Evolutionary conservation across 2,329 filamentous ascomycete species (phyloP).

Genomic region (Ophiostoma australiae): DNA sequence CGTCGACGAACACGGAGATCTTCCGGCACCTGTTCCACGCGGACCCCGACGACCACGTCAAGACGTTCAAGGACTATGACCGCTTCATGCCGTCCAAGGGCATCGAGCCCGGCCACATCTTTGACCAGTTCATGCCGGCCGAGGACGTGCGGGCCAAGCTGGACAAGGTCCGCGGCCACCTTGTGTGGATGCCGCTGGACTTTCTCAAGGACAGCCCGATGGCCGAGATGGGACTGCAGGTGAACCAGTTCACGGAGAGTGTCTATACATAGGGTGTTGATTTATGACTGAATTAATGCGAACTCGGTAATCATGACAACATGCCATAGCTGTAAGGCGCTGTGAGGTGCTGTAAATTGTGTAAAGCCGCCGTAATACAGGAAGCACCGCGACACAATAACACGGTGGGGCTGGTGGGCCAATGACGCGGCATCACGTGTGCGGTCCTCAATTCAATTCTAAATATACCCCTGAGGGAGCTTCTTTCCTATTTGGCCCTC

Average conservation of each 20-base stretch:
- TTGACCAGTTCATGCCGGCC: constrained; percentile 69
- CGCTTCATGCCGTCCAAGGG: constrained; percentile 65
- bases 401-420: neutral
- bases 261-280: constrained; percentile 58
- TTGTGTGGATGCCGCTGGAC: constrained; percentile 92
- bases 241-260: constrained; percentile 84
- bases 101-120: constrained; percentile 79
- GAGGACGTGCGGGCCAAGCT: constrained; percentile 70
- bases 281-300: neutral
- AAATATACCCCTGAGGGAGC: constrained; percentile 4
- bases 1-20: constrained; percentile 65
- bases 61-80: constrained; percentile 86
- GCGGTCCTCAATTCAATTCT: neutral
- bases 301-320: too few relatives aligned
- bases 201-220: constrained; percentile 81
- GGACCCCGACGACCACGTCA: constrained; percentile 84
- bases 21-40: constrained; percentile 80
- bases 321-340: neutral
- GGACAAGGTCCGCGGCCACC: constrained; percentile 74
- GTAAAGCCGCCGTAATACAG: neutral
- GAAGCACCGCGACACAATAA: neutral
- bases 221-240: constrained; percentile 81
- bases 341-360: neutral
- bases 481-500: neutral
- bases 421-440: constrained; percentile 25